A percentile compares a stretch with the other conserved stretches of the same genome.
Evolutionary conservation across 2,329 filamentous ascomycete species (phyloP).

Genomic region (Ustulina deusta): DNA sequence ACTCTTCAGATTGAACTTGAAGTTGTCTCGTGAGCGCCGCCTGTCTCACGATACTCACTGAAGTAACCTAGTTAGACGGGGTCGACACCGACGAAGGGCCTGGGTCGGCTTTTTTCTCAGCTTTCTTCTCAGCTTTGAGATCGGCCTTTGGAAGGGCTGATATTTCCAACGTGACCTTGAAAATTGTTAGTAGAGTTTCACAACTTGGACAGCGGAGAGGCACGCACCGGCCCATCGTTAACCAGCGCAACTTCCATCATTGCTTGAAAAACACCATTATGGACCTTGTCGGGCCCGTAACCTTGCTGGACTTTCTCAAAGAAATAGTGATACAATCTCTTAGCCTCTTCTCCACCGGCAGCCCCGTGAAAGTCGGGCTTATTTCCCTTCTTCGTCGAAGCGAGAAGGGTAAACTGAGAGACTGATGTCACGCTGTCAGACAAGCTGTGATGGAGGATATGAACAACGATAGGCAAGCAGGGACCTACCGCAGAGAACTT

Average conservation of each 20-base stretch:
- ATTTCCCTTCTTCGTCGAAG: constrained; percentile 92
- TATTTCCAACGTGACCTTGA: constrained; percentile 57
- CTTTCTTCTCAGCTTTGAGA: constrained; percentile 30
- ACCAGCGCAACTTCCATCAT: constrained; percentile 98
- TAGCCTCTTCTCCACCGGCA: constrained; percentile 81
- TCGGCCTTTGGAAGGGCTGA: constrained; percentile 43
- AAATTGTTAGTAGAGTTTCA: constrained; percentile 31
- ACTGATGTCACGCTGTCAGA: constrained; percentile 64
- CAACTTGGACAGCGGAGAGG: neutral
- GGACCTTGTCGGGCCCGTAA: constrained; percentile 80
- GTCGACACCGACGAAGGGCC: constrained; percentile 32
- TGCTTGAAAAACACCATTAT: constrained; percentile 96
- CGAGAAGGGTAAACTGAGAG: constrained; percentile 95
- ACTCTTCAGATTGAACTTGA: neutral
- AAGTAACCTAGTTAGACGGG: constrained; percentile 5
- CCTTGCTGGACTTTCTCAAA: constrained; percentile 78
- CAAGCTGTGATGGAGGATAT: neutral
- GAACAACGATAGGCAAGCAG: constrained; percentile 10
- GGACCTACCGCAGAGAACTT: constrained; percentile 88
- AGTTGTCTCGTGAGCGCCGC: neutral
- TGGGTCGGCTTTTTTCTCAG: constrained; percentile 34
- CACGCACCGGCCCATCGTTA: constrained; percentile 79
- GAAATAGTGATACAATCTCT: constrained; percentile 85
- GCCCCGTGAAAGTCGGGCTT: constrained; percentile 97
- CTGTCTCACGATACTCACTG: neutral